Conservation (phyloP, 495 filamentous ascomycete species). For the Lasiosphaeris hirsuta region DNA sequence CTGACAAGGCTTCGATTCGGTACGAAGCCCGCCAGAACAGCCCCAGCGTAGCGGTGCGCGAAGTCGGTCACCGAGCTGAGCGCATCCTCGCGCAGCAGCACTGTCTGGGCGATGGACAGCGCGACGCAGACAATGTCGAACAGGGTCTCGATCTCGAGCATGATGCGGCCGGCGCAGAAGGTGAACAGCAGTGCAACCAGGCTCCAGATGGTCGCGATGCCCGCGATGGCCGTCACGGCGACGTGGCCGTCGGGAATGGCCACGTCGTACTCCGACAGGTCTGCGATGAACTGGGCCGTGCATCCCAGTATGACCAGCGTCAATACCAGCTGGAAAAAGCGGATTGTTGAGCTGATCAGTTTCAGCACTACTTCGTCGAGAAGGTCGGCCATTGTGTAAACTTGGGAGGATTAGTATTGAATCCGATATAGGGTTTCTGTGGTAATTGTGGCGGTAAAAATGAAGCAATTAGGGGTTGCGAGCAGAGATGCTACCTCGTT, state of each 20-base stretch:
- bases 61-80: background rate
- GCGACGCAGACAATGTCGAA: background rate
- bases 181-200: slow-evolving; percentile 3
- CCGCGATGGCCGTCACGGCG: background rate
- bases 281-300: slow-evolving; percentile 1
- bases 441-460: too few relatives aligned
- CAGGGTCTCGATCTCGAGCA: slow-evolving; percentile 2
- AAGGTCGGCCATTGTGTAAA: slow-evolving; percentile 5
- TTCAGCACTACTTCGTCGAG: slow-evolving; percentile 9
- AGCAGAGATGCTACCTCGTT: too few relatives aligned
- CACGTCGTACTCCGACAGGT: slow-evolving; percentile 1
- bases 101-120: slow-evolving; percentile 2
- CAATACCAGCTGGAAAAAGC: background rate
- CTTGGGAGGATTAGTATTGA: too few relatives aligned
- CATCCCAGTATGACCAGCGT: slow-evolving; percentile 2
- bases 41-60: background rate
- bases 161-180: slow-evolving; percentile 1
- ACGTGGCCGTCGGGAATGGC: background rate
- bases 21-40: background rate
- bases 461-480: too few relatives aligned
- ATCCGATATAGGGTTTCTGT: too few relatives aligned
- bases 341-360: background rate
- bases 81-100: slow-evolving; percentile 4
- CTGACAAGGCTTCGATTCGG: background rate
- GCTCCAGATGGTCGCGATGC: background rate